Conservation (phyloP, 1,139 yeast genomes). For the Pichia sp. region DNA sequence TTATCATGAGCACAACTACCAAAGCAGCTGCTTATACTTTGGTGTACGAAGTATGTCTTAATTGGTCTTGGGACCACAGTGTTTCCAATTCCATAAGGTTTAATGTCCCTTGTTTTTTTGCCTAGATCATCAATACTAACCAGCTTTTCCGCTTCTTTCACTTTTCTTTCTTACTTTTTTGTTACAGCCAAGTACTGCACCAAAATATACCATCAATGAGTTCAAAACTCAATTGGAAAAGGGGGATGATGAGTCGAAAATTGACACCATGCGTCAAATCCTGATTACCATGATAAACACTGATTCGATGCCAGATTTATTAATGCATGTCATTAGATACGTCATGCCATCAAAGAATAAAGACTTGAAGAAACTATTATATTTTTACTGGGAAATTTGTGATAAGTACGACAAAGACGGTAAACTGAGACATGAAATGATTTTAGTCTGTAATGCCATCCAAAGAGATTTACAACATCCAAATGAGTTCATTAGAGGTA, state of each 20-base stretch:
- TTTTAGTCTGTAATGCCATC: slow-evolving; percentile 94
- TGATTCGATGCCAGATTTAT: slow-evolving; percentile 86
- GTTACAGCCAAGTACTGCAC: slow-evolving; percentile 50
- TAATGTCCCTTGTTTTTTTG: no score
- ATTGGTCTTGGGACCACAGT: no score
- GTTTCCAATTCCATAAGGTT: no score
- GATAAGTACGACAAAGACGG: slow-evolving; percentile 87
- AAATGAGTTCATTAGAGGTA: slow-evolving; percentile 93
- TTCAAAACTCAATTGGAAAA: slow-evolving; percentile 77
- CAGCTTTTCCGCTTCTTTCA: not conserved
- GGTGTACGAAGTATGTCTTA: slow-evolving; percentile 45
- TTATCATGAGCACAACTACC: no score
- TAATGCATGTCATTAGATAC: slow-evolving; percentile 95
- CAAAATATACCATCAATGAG: slow-evolving; percentile 66
- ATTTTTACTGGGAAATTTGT: slow-evolving; percentile 97
- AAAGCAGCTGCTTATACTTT: slow-evolving; percentile 50
- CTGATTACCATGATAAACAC: slow-evolving; percentile 86
- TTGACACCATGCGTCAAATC: slow-evolving; percentile 84
- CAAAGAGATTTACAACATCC: slow-evolving; percentile 98
- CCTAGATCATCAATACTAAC: not conserved
- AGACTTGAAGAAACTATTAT: slow-evolving; percentile 83
- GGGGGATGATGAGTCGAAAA: slow-evolving; percentile 81
- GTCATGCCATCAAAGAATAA: slow-evolving; percentile 95
- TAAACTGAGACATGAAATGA: slow-evolving; percentile 95
- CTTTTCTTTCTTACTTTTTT: not conserved